Evolutionary conservation across 176 grass and related monocot species (phyloP), one percentile per base, ranked within the genome.

Genomic region (Stipa capillata): DNA sequence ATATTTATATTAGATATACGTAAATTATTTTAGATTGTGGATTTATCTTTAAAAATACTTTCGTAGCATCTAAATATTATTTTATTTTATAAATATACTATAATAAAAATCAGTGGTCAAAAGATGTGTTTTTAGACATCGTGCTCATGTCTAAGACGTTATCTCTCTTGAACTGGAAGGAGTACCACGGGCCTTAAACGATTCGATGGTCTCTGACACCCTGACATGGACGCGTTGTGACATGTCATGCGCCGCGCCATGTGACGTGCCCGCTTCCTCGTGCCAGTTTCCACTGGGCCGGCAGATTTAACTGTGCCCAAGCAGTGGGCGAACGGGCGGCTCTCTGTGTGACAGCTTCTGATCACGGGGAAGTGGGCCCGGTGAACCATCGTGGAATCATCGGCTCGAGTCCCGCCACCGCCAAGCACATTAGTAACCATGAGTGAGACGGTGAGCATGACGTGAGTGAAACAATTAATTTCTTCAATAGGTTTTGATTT

Each of bases 211-310:
- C 13, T 37, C 79, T 60, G 68, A 65, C 77, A 20, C 58, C 39
- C 21, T 43, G 79, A 82, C 64, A 87, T 57, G 85, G 54, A 54
- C 44, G 56, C 53, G 44, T 4, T 20, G 66, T 7, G 83, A 57
- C 68, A 48, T 24, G 68, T 66, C 86, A 23, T 55, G 64, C 65
- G n/a, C 39, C 51, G 42, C 39, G 64, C 80, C 65, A 72, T 82
- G 79, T 17, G 65, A 37, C 55, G n/a, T 35, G 75, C 59, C 86
- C 81, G 81, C 69, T 80, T 84, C 60, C 81, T 8, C 51, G 75
- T 59, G 86, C 79, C 81, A 69, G 81, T 24, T 84, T 80, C 76
- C 76, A n/a, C 76, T 41, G 69, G 68, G 24, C 86, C 59, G 74
- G 75, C 86, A 83, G 67, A 2, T 4, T n/a, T 10, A 20, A 73